Percentiles rank a stretch among this genome's conserved stretches.
Conservation (phyloP, 352 stramenopile species). For the Globisporangium recalcitrans region DNA sequence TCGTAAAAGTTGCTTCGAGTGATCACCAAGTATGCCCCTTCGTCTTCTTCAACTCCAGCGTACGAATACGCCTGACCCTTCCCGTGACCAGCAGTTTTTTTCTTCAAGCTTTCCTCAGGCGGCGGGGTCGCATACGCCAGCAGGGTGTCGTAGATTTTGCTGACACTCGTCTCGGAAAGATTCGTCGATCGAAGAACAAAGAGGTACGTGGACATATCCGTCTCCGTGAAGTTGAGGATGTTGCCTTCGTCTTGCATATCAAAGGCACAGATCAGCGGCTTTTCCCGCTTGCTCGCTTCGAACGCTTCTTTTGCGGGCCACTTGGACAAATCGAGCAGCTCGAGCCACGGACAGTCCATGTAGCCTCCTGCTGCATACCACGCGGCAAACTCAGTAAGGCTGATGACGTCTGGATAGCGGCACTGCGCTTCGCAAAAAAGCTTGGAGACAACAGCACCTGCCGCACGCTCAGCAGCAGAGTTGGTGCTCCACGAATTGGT, state of each 20-base stretch:
- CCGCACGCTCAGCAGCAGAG: slow-evolving; percentile 77
- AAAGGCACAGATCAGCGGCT: slow-evolving; percentile 80
- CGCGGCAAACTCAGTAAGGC: slow-evolving; percentile 92
- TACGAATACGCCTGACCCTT: slow-evolving; percentile 66
- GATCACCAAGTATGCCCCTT: slow-evolving; percentile 76
- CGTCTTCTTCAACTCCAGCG: slow-evolving; percentile 72
- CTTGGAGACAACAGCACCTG: slow-evolving; percentile 89
- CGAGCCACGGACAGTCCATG: slow-evolving; percentile 93
- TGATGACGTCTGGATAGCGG: slow-evolving; percentile 74
- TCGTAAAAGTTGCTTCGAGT: slow-evolving; percentile 82
- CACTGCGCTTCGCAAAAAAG: slow-evolving; percentile 71
- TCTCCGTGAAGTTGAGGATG: slow-evolving; percentile 82
- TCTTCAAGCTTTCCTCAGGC: slow-evolving; percentile 61
- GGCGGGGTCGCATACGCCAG: slow-evolving; percentile 66
- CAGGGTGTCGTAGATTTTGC: slow-evolving; percentile 76
- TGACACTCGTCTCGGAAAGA: slow-evolving; percentile 59
- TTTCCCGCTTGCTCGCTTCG: slow-evolving; percentile 82
- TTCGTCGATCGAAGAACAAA: slow-evolving; percentile 82
- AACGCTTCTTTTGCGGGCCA: slow-evolving; percentile 89
- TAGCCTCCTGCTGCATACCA: slow-evolving; percentile 95
- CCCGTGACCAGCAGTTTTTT: slow-evolving; percentile 32
- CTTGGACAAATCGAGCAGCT: slow-evolving; percentile 94
- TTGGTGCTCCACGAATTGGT: slow-evolving; percentile 69
- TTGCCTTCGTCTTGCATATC: slow-evolving; percentile 81
- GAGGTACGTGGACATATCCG: slow-evolving; percentile 82